Evolutionary conservation across 306 rosid species (phyloP), one percentile per base, ranked within the genome.

Genomic region (Hippophae rhamnoides): DNA sequence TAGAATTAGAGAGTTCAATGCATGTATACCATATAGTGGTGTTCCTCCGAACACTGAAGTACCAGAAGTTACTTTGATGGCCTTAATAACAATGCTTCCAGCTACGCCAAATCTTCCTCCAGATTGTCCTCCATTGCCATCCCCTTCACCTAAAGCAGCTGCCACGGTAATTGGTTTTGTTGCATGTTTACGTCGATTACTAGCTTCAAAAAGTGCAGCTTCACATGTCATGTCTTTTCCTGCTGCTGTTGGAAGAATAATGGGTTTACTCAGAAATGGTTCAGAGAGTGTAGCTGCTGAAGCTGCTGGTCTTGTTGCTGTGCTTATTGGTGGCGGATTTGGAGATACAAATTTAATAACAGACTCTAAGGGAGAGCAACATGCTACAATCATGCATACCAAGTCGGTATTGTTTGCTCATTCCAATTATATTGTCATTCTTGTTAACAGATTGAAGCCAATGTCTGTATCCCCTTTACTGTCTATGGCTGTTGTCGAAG

Each of bases 131-230:
- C 94, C 99, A n/a, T 54, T 93, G 83, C 99, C 99, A 45, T 86
- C 99, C 48, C 99, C 99, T 75, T 93, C 99, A 41, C 99, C 99
- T 54, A 93, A 93, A 88, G 99, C 97, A 51, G 99, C 99, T 63
- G 99, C 99, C 63, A 93, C 99, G 51, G 95, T 88, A 48, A 88
- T 88, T 86, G 99, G 99, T 59, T 93, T 93, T 61, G 70, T 88
- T 72, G 85, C 86, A 67, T 93, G 99, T 74, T 75, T 93, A 72
- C 99, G 83, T 46, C 84, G 99, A 80, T 76, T 93, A 49, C 83
- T 93, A 66, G 82, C 95, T 56, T 93, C 99, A 72, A 82, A 81
- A 78, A 88, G 80, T 76, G 99, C 99, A 46, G 82, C 97, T 55
- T 88, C 97, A 47, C 99, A 86, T 70, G 94, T 93, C 68, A 82